These are phyloP conservation scores for Sclerotinia subarctica DNA, from an alignment of 2,329 filamentous ascomycete genomes.

Conservation along the genomic window DNA sequence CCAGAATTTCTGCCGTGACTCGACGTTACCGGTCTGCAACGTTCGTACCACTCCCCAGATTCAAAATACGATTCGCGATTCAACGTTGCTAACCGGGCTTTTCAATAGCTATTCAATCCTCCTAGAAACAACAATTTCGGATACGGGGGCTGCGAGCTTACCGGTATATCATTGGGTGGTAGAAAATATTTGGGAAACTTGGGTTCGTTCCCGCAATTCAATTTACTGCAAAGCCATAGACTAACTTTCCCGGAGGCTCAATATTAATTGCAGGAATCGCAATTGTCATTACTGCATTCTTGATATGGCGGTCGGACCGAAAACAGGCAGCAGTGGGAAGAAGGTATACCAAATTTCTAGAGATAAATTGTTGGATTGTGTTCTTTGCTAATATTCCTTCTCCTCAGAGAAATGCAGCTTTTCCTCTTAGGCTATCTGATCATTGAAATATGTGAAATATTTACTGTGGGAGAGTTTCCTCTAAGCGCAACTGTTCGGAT, in stretches of 20 bases:
- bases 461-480: slow-evolving; percentile 88
- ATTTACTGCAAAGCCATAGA: slow-evolving; percentile 15
- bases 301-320: slow-evolving; percentile 77
- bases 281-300: slow-evolving; percentile 62
- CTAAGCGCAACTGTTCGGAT: slow-evolving; percentile 66
- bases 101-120: slow-evolving; percentile 58
- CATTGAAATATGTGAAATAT: slow-evolving; percentile 92
- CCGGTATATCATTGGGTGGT: slow-evolving; percentile 68
- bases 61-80: slow-evolving; percentile 13
- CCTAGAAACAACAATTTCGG: slow-evolving; percentile 30
- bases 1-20: slow-evolving; percentile 79
- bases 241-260: slow-evolving; percentile 59
- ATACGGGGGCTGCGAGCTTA: slow-evolving; percentile 66
- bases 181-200: slow-evolving; percentile 73
- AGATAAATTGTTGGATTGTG: neutral
- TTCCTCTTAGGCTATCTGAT: slow-evolving; percentile 85
- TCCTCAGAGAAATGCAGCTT: slow-evolving; percentile 84
- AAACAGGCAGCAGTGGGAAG: slow-evolving; percentile 93
- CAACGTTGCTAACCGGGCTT: slow-evolving; percentile 24
- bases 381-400: slow-evolving; percentile 27
- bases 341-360: slow-evolving; percentile 54
- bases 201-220: slow-evolving; percentile 51
- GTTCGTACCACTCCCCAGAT: slow-evolving; percentile 50
- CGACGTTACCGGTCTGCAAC: slow-evolving; percentile 80
- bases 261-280: slow-evolving; percentile 79